phyloP scores from a whole-genome alignment of 2,329 filamentous ascomycete genomes.

The Fusarium pseudoanthophilum region DNA sequence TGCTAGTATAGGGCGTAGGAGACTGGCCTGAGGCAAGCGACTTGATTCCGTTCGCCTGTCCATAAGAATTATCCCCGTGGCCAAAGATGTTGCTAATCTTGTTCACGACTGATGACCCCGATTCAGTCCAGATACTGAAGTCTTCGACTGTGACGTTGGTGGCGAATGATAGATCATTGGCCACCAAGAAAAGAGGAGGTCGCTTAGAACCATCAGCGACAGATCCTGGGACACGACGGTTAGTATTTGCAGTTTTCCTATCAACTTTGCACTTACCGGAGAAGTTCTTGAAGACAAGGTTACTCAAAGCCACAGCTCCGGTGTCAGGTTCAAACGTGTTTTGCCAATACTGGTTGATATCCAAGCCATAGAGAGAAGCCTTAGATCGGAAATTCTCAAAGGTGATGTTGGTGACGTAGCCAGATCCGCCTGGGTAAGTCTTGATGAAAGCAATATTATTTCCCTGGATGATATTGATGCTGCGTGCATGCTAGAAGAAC shows the following conservation, averaged over 20 bases:
- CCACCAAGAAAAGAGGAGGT: neutral
- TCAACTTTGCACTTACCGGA: no score
- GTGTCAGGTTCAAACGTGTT: neutral
- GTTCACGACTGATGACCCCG: neutral
- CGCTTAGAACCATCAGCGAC: neutral
- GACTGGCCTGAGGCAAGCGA: neutral
- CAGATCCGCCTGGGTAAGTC: neutral
- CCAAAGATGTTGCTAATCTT: slow-evolving; percentile 1
- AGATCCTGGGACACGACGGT: neutral
- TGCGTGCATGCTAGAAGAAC: neutral
- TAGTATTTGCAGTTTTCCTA: no score
- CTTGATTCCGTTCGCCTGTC: neutral
- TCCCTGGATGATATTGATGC: neutral
- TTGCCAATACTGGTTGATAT: neutral
- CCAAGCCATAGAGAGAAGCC: neutral
- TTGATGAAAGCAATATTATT: neutral
- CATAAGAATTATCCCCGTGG: neutral
- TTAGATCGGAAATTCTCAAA: neutral
- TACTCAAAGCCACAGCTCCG: neutral
- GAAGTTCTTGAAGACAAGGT: neutral
- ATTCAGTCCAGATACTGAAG: neutral
- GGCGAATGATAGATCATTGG: neutral
- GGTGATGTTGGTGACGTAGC: neutral
- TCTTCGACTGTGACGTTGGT: neutral
- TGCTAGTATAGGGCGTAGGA: neutral